Evolutionary conservation across 1,284 basidiomycete genomes (phyloP).

Genomic region (Grifola frondosa): DNA sequence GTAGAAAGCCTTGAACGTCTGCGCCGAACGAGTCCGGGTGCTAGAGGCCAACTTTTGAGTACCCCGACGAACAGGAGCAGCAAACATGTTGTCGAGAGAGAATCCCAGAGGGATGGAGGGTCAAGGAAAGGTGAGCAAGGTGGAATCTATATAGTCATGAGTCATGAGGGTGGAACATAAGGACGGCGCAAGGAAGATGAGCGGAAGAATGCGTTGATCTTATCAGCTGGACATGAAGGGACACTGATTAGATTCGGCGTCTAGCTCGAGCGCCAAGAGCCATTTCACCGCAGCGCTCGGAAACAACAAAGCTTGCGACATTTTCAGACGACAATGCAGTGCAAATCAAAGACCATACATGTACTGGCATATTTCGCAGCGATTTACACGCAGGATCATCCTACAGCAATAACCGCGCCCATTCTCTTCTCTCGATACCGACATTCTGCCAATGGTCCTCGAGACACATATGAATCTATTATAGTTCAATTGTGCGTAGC

Average conservation of each 20-base stretch:
- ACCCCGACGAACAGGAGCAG: constrained; percentile 18
- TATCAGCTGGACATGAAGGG: constrained; percentile 17
- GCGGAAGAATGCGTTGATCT: constrained; percentile 9
- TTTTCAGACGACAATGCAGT: background rate
- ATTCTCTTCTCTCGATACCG: background rate
- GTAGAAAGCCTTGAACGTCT: constrained; percentile 58
- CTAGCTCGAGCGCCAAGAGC: constrained; percentile 6
- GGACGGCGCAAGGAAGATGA: constrained; percentile 2
- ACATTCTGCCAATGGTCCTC: too few relatives aligned
- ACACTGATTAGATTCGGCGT: constrained; percentile 12
- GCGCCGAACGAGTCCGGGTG: constrained; percentile 27
- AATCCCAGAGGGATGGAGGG: constrained; percentile 6
- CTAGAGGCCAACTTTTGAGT: constrained; percentile 4
- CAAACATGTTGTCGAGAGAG: constrained; percentile 16
- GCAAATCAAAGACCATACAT: background rate
- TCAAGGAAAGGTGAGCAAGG: constrained; percentile 1
- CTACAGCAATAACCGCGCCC: background rate
- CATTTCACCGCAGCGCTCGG: constrained; percentile 19
- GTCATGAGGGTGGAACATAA: constrained; percentile 9
- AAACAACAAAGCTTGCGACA: too few relatives aligned
- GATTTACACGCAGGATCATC: constrained; percentile 1
- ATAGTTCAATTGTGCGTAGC: too few relatives aligned
- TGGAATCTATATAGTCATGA: constrained; percentile 17
- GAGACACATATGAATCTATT: too few relatives aligned
- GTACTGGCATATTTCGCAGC: background rate